These are phyloP conservation scores for Neocatenulostroma microsporum DNA, from an alignment of 2,329 filamentous ascomycete species.

Conservation along the genomic window DNA sequence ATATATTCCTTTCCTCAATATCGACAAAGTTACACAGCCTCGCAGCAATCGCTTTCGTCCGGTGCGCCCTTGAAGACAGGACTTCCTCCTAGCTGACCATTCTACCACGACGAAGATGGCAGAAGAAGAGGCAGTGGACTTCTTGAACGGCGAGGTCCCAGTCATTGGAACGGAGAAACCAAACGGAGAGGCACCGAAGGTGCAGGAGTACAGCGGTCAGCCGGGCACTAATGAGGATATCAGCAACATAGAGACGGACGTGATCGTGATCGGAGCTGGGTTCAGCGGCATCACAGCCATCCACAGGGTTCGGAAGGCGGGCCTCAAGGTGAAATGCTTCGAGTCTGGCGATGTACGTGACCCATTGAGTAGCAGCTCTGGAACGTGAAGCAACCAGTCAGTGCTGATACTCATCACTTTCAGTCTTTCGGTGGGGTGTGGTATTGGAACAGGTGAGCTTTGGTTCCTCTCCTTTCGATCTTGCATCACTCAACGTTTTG, in stretches of 20 bases:
- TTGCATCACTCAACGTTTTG: too few relatives aligned
- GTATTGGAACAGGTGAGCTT: too few relatives aligned
- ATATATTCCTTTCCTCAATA: too few relatives aligned
- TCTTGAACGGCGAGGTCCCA: conserved; percentile 2
- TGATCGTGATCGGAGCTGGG: conserved; percentile 30
- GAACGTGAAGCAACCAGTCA: too few relatives aligned
- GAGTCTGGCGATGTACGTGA: conserved; percentile 30
- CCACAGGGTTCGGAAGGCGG: conserved; percentile 26
- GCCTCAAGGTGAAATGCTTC: conserved; percentile 28
- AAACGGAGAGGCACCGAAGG: not conserved
- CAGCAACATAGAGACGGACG: conserved; percentile 13
- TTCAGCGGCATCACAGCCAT: conserved; percentile 33
- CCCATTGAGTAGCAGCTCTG: too few relatives aligned
- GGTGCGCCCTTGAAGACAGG: too few relatives aligned
- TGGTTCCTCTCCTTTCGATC: too few relatives aligned
- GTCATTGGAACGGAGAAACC: not conserved
- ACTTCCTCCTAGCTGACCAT: too few relatives aligned
- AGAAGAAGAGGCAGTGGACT: not conserved
- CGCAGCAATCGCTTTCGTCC: too few relatives aligned
- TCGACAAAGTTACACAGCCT: too few relatives aligned
- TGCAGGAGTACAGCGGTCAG: conserved; percentile 6
- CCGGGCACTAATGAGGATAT: conserved; percentile 1
- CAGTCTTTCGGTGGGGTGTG: conserved; percentile 34
- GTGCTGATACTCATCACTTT: too few relatives aligned
- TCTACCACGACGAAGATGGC: too few relatives aligned